Base-by-base conservation (phyloP, 169 alveolate species). In the Babesia divergens region DNA sequence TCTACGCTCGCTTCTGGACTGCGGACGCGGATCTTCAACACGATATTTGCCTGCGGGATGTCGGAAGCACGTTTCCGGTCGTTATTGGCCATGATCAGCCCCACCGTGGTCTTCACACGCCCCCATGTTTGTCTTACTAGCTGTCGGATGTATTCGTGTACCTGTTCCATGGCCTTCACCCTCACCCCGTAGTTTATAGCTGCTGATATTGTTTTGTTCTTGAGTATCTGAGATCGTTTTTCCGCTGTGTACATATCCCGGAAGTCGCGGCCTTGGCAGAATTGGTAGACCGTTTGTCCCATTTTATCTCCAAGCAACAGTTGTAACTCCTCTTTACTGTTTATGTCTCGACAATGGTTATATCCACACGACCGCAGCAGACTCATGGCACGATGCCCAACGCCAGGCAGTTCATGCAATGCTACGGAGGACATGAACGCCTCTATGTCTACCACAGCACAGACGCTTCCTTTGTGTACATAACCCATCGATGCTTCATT, bases 401-500 rank as follows among this genome's bases (percentile, higher is more conserved):
- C 82, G 20, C 82, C 70, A 0, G 82, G 82, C 2, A 69, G 20
- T 62, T 69, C 82, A 18, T 49, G 66, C 51, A 69, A 60, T 34
- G 55, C 13, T 32, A 69, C 82, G 28, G 66, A 43, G 14, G 54
- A 46, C 34, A 69, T 58, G 54, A 69, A 69, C 16, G 43, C 56
- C 35, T 54, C 66, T 6, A 58, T 70, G 26, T 69, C 82, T 18
- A 34, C 43, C 13, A 69, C 70, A 20, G 55, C 69, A 37, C 70
- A 69, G 16, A 69, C 67, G 22, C 51, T 69, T 6, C 46, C 71
- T 8, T 28, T 22, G 11, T 2, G 7, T 7, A 44, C 22, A 37
- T 24, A 62, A 2, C 72, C 72, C n/a, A 31, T 5, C 24, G 59
- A 9, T 2, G 26, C 13, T n/a, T 62, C 72, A 4, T 43, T 37